Conservation (phyloP, 148 eudicot genomes). For the Simmondsia chinensis region DNA sequence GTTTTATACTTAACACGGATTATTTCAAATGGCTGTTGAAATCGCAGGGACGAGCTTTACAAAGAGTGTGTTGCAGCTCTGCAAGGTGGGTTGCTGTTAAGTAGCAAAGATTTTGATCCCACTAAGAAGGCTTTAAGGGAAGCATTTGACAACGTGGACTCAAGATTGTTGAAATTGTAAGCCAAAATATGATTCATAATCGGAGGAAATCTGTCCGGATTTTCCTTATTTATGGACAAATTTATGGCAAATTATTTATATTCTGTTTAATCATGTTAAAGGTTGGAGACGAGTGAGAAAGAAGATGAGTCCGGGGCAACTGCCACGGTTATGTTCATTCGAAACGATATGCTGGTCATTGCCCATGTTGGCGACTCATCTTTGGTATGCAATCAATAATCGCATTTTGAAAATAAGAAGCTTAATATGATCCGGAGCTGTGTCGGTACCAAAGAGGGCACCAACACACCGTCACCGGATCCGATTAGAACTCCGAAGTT, state of each 20-base stretch:
- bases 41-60: conserved; percentile 89
- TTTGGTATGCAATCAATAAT: conserved; percentile 43
- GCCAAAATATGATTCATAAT: conserved; percentile 3
- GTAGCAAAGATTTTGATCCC: conserved; percentile 43
- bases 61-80: conserved; percentile 74
- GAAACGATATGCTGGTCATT: conserved; percentile 48
- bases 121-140: conserved; percentile 41
- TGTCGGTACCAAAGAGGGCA: no score
- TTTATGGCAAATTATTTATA: neutral
- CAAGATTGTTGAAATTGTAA: conserved; percentile 60
- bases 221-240: conserved; percentile 1
- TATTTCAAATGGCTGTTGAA: neutral
- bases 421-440: no score
- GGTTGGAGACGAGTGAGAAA: conserved; percentile 54
- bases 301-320: conserved; percentile 88
- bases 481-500: no score
- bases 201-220: neutral
- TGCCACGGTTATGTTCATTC: conserved; percentile 62
- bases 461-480: no score
- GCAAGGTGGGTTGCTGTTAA: conserved; percentile 55
- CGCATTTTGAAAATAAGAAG: no score
- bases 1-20: no score
- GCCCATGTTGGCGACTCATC: conserved; percentile 95
- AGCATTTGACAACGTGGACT: conserved; percentile 65
- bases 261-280: conserved; percentile 15